Evolutionary conservation across 768 basidiomycete species (phyloP), one percentile per base, ranked within the genome.

Genomic region (Dendrothele bispora): DNA sequence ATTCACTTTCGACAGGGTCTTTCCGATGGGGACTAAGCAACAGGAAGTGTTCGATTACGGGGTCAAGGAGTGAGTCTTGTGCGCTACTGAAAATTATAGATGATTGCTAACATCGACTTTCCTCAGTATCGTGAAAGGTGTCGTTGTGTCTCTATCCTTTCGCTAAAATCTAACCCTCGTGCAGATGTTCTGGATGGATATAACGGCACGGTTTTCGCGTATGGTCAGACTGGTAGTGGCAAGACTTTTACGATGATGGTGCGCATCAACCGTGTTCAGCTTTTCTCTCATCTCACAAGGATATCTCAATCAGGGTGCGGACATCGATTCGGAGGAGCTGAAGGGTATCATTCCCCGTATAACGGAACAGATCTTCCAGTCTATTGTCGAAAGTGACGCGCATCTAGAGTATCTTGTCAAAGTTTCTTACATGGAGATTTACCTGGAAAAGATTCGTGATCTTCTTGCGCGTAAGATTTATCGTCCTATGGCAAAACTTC

Each of bases 371-470:
- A 97, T 99, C 63, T 99, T 99, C 68, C 90, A 94, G 54, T 93
- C 93, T 41, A 99, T 99, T 63, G 86, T 97, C 49, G 86, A 93
- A 61, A 95, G 94, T 46, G 95, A 98, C 56, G 80, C 90, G 28
- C 91, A 92, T 66, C 73, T 99, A 49, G 97, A 99, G 68, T 99
- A 99, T 66, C 84, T 98, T 55, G 97, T 99, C 65, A 99, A 99
- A 71, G 97, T 98, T 43, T 97, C 93, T 28, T 99, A 98, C 68
- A 98, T 99, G 95, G 97, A 99, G 72, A 98, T 99, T 50, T 99
- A 99, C 68, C 78, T 98, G 51, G 97, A 99, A 69, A 83, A 87
- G 53, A 92, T 99, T 55, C 81, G 95, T 43, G 97, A 99, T 77
- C 71, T 99, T 46, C 78, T 99, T 45, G 88, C 93, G 51, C 97